A percentile compares a stretch with the other conserved stretches of the same genome.
These are phyloP conservation scores for Eimeria maxima DNA, from an alignment of 169 alveolate genomes.

Conservation along the genomic window DNA sequence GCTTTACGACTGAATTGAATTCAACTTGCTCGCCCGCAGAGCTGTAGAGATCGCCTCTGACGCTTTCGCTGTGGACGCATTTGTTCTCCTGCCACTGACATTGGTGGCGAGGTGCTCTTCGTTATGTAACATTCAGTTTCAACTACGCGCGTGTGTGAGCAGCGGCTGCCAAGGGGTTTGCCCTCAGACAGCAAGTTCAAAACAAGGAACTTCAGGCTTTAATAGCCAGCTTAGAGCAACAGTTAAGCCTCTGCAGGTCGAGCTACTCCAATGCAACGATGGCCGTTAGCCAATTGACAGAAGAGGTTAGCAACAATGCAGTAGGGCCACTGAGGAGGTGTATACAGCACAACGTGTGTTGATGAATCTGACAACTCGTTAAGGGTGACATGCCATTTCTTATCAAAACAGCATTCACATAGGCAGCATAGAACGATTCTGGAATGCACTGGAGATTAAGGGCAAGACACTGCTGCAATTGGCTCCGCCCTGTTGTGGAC, in stretches of 20 bases:
- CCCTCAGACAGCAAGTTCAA: conserved; percentile 48
- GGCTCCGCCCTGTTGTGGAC: neutral
- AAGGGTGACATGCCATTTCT: neutral
- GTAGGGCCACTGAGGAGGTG: neutral
- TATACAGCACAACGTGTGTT: neutral
- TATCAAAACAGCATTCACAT: neutral
- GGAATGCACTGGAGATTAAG: neutral
- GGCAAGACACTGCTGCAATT: neutral
- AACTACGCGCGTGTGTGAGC: conserved; percentile 25
- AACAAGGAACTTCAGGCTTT: conserved; percentile 58
- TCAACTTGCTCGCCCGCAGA: neutral
- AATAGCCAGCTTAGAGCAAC: conserved; percentile 65
- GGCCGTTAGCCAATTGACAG: conserved; percentile 81
- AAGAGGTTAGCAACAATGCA: conserved; percentile 81
- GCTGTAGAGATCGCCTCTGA: neutral
- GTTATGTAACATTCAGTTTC: neutral
- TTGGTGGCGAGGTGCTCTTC: neutral
- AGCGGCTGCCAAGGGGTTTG: conserved; percentile 68
- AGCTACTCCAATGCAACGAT: conserved; percentile 27
- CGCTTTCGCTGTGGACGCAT: neutral
- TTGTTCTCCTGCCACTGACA: neutral
- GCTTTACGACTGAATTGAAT: neutral
- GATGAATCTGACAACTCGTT: neutral
- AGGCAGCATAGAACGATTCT: neutral
- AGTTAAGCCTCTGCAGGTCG: conserved; percentile 67